These are phyloP conservation scores for Aspergillus sp. DNA, from an alignment of 2,329 filamentous ascomycete species.

Conservation along the genomic window DNA sequence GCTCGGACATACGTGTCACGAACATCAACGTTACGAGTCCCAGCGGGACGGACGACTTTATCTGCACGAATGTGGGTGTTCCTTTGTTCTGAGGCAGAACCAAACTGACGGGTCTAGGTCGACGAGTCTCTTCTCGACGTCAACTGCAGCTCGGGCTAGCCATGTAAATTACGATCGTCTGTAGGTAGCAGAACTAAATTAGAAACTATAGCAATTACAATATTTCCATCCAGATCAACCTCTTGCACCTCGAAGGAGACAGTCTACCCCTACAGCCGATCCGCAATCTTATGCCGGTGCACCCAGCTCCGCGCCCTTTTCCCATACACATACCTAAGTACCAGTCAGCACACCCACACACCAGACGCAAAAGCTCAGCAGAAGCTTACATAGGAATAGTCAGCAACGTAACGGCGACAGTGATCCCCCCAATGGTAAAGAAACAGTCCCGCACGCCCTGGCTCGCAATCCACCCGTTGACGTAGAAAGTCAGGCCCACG, in stretches of 20 bases:
- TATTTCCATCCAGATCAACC: not conserved
- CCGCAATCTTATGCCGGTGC: constrained; percentile 16
- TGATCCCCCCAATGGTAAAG: constrained; percentile 38
- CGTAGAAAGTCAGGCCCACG: constrained; percentile 35
- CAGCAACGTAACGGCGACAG: constrained; percentile 26
- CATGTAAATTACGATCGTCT: too few species aligned
- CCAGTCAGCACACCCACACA: not conserved
- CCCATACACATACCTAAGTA: constrained; percentile 20
- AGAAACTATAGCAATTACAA: not conserved
- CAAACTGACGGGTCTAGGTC: constrained; percentile 16
- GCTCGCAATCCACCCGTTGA: constrained; percentile 39
- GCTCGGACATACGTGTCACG: constrained; percentile 47
- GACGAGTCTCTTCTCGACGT: constrained; percentile 34
- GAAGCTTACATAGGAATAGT: constrained; percentile 24
- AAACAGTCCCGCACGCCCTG: constrained; percentile 38
- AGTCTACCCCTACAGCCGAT: constrained; percentile 8
- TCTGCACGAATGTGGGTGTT: constrained; percentile 45
- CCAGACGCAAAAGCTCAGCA: not conserved
- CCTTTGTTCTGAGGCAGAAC: not conserved
- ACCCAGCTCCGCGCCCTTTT: constrained; percentile 22
- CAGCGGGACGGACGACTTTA: constrained; percentile 41
- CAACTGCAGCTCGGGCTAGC: constrained; percentile 27
- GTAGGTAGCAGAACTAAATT: not conserved
- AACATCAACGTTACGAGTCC: constrained; percentile 50
- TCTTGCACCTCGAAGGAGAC: not conserved